These are phyloP conservation scores for Exserohilum rostratum DNA, from an alignment of 2,329 filamentous ascomycete genomes.

Conservation along the genomic window DNA sequence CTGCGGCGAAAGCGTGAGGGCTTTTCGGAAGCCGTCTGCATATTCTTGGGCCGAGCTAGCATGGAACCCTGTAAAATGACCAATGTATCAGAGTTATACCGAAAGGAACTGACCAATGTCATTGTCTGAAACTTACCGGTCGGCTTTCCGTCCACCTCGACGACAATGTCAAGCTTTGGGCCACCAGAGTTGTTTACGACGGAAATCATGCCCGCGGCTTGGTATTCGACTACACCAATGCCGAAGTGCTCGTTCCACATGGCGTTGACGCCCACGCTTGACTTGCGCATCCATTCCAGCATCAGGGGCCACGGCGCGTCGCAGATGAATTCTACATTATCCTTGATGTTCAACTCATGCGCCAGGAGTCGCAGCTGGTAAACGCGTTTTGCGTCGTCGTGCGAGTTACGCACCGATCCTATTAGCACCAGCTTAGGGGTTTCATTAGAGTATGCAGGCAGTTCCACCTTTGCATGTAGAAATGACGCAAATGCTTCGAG, in stretches of 20 bases:
- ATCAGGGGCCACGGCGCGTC: conserved; percentile 91
- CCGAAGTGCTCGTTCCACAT: conserved; percentile 99
- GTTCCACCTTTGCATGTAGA: conserved; percentile 49
- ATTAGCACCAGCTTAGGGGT: conserved; percentile 78
- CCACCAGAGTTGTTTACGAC: conserved; percentile 95
- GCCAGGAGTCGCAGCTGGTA: conserved; percentile 86
- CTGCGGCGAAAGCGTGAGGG: conserved; percentile 66
- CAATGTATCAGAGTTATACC: neutral
- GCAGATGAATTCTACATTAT: conserved; percentile 83
- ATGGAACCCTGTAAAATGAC: conserved; percentile 81
- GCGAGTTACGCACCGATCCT: conserved; percentile 86
- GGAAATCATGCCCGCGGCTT: conserved; percentile 88
- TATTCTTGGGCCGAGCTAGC: conserved; percentile 80
- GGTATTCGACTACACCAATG: conserved; percentile 97
- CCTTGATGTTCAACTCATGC: conserved; percentile 80
- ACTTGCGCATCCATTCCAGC: conserved; percentile 74
- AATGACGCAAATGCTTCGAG: conserved; percentile 84
- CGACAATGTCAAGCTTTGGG: conserved; percentile 91
- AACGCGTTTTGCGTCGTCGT: conserved; percentile 77
- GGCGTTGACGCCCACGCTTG: conserved; percentile 88
- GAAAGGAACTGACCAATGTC: too few species aligned
- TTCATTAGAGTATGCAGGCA: conserved; percentile 53
- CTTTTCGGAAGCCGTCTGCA: conserved; percentile 78
- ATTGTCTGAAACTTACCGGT: conserved; percentile 63
- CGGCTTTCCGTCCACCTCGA: conserved; percentile 75